Percentiles rank a stretch among this genome's conserved stretches.
These are phyloP conservation scores for Aspergillus intermedius DNA, from an alignment of 2,329 filamentous ascomycete species.

Conservation along the genomic window DNA sequence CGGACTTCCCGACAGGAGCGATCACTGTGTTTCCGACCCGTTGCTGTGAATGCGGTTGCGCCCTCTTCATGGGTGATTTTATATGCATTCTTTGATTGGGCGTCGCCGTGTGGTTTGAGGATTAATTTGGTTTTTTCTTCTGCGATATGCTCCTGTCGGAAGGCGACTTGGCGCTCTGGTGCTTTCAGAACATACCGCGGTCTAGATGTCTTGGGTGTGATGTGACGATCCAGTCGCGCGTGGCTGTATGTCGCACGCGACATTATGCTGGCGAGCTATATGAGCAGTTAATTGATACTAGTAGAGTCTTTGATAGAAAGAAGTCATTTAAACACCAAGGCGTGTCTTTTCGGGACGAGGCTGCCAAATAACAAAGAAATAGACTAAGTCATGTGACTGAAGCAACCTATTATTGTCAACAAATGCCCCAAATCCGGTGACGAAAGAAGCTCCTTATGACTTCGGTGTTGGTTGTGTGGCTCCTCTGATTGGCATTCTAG, in stretches of 20 bases:
- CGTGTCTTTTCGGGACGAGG: too few relatives aligned
- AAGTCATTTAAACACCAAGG: too few relatives aligned
- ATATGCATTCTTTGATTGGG: conserved; percentile 14
- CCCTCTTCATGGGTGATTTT: conserved; percentile 14
- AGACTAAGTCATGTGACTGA: too few relatives aligned
- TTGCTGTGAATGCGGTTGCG: conserved; percentile 13
- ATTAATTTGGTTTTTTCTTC: conserved; percentile 11
- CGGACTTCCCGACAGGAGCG: conserved; percentile 19
- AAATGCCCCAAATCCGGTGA: too few relatives aligned
- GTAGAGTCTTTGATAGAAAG: too few relatives aligned
- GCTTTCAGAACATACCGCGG: conserved; percentile 13
- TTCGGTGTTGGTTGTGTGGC: too few relatives aligned
- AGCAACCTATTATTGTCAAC: too few relatives aligned
- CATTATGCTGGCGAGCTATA: neutral
- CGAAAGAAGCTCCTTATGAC: too few relatives aligned
- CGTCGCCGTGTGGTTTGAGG: conserved; percentile 10
- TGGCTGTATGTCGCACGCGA: conserved; percentile 7
- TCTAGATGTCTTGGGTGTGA: conserved; percentile 1
- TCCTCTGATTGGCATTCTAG: too few relatives aligned
- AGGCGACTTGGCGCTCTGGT: conserved; percentile 14
- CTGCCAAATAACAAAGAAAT: too few relatives aligned
- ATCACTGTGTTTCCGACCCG: conserved; percentile 18
- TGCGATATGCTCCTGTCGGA: conserved; percentile 15
- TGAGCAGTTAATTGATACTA: too few relatives aligned
- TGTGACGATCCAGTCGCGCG: conserved; percentile 11